Evolutionary conservation across 345 rosid genomes (phyloP), one percentile per base, ranked within the genome.

Genomic region (Corymbia maculata): DNA sequence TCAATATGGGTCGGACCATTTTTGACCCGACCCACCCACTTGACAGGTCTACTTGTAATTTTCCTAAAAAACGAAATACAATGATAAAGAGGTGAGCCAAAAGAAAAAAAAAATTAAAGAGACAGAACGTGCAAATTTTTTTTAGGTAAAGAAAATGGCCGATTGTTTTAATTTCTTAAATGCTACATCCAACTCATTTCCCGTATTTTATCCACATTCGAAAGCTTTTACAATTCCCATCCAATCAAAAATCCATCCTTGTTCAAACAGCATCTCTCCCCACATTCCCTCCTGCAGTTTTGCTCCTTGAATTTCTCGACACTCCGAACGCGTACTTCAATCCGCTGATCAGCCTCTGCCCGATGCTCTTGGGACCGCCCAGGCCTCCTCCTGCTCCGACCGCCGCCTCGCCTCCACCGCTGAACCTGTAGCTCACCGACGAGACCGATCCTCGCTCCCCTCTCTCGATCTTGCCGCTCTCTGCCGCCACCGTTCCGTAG

Each of bases 301-400:
- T 57, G 26, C 87, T 88, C 15, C 59, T 55, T 26, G 91, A 59
- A 85, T 87, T 88, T 89, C 90, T 96, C 10, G 95, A 89, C 59
- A 88, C 85, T 90, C 93, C 86, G 49, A 97, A 94, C 42, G 92
- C 94, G 7, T 79, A 90, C 91, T 94, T 97, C 28, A 97, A 86
- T 64, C 97, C 96, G 16, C 86, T 89, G 2, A 97, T 90, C 92
- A 95, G 92, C 64, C 95, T 93, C 92, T 87, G 90, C 10, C 95
- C 93, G 0, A 92, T 88, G 61, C 89, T 92, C 91, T 91, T 94
- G 86, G 87, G 85, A 12, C 51, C 86, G 85, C 86, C 89, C 22
- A 91, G 90, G 87, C 80, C 89, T 45, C 86, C 49, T 42, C 82
- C 82, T 9, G 82, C 49, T 75, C 85, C 52, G 22, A 4, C 44